phyloP scores from a whole-genome alignment of 148 eudicot genomes.

The Polygonum maritimum region DNA sequence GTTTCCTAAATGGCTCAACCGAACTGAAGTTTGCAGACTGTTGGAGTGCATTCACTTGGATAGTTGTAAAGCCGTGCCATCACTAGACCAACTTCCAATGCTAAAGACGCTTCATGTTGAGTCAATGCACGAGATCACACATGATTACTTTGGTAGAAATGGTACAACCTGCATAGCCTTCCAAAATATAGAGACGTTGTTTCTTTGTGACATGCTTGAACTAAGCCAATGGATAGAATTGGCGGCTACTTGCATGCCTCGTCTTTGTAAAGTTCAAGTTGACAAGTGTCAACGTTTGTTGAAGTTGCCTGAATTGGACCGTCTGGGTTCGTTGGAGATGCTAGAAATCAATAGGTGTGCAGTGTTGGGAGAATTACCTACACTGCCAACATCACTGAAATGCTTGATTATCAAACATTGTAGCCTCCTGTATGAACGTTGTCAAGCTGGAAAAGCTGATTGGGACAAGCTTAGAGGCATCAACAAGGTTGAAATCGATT shows the following conservation, averaged over 20 bases:
- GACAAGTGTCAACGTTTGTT: not conserved
- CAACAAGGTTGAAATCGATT: not conserved
- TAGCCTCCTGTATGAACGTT: not conserved
- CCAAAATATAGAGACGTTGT: not conserved
- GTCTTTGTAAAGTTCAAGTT: not conserved
- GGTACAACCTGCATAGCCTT: not conserved
- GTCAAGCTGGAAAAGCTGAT: not conserved
- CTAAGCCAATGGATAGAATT: not conserved
- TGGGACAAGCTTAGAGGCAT: not conserved
- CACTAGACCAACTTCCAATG: not conserved
- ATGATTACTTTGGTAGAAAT: not conserved
- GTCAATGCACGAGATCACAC: not conserved
- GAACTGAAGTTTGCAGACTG: not conserved
- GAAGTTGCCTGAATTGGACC: not conserved
- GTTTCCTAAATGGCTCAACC: not conserved
- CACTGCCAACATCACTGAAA: not conserved
- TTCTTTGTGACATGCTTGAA: not conserved
- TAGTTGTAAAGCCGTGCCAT: not conserved
- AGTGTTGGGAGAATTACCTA: not conserved
- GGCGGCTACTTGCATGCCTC: not conserved
- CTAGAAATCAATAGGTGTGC: not conserved
- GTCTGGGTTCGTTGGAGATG: not conserved
- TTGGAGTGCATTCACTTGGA: not conserved
- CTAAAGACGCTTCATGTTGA: no score
- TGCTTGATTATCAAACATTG: not conserved